A percentile compares a stretch with the other conserved stretches of the same genome.
These are phyloP conservation scores for Iris macrosiphon DNA, from an alignment of 106 monocot genomes.

Conservation along the genomic window DNA sequence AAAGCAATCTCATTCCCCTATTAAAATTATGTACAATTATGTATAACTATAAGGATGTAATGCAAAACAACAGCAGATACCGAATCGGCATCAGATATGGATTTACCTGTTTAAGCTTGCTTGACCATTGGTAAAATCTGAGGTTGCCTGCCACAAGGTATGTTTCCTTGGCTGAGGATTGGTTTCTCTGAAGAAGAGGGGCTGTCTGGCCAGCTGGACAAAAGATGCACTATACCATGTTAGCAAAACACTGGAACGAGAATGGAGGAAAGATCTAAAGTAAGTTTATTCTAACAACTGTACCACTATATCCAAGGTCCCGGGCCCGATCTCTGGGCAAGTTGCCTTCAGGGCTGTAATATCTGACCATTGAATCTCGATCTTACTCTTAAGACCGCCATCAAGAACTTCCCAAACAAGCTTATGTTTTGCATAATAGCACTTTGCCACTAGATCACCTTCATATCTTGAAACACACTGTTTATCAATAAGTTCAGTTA, in stretches of 20 bases:
- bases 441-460: constrained; percentile 67
- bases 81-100: no score
- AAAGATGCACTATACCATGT: background rate
- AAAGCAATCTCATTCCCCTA: no score
- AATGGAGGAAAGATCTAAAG: background rate
- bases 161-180: constrained; percentile 94
- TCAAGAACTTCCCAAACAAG: constrained; percentile 82
- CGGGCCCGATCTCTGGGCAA: constrained; percentile 42
- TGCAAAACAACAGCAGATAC: no score
- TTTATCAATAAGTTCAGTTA: constrained; percentile 3
- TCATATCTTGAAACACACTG: constrained; percentile 61
- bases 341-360: constrained; percentile 54
- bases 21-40: no score
- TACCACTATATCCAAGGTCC: constrained; percentile 65
- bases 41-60: no score
- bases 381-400: constrained; percentile 71
- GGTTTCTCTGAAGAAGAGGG: constrained; percentile 85
- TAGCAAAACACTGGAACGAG: background rate
- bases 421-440: constrained; percentile 64
- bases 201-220: constrained; percentile 69
- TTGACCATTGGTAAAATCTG: constrained; percentile 93
- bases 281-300: background rate
- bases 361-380: constrained; percentile 77
- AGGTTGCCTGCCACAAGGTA: constrained; percentile 84
- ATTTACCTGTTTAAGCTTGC: constrained; percentile 70